phyloP scores from a whole-genome alignment of 495 filamentous ascomycete genomes.

The Jackrogersella multiformis region DNA sequence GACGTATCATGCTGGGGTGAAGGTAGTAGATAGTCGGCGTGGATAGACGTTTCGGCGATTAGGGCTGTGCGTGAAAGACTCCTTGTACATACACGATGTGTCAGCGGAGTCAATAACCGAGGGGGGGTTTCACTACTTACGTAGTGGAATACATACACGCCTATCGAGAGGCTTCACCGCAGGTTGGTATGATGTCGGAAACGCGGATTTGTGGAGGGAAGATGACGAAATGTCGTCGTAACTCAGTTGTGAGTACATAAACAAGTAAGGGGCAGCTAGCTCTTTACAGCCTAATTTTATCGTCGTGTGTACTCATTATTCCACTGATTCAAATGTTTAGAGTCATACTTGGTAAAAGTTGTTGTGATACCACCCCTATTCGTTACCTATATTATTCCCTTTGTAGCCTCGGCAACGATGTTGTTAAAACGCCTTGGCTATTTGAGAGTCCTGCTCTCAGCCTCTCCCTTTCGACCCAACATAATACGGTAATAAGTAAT shows the following conservation, averaged over 20 bases:
- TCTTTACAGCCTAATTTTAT: neutral
- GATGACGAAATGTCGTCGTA: slow-evolving; percentile 15
- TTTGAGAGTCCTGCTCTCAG: neutral
- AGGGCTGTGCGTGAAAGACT: neutral
- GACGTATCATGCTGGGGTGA: neutral
- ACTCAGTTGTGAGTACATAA: neutral
- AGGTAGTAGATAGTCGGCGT: neutral
- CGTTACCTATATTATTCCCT: neutral
- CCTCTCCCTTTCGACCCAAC: slow-evolving; percentile 16
- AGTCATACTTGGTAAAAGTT: neutral
- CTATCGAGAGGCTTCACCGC: neutral
- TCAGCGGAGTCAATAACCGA: neutral
- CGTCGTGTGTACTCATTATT: neutral
- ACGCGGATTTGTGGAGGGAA: neutral
- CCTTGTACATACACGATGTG: neutral
- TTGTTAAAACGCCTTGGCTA: slow-evolving; percentile 24
- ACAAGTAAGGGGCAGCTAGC: neutral
- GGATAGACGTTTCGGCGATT: neutral
- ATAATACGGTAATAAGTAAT: slow-evolving; percentile 2
- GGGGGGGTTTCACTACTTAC: slow-evolving; percentile 15
- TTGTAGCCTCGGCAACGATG: slow-evolving; percentile 1
- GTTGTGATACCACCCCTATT: neutral
- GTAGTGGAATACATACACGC: neutral
- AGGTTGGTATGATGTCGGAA: slow-evolving; percentile 9
- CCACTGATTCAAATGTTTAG: neutral